A percentile compares a stretch with the other conserved stretches of the same genome.
Evolutionary conservation across 2,329 filamentous ascomycete species (phyloP).

Genomic region (Aspergillus viridinutans): DNA sequence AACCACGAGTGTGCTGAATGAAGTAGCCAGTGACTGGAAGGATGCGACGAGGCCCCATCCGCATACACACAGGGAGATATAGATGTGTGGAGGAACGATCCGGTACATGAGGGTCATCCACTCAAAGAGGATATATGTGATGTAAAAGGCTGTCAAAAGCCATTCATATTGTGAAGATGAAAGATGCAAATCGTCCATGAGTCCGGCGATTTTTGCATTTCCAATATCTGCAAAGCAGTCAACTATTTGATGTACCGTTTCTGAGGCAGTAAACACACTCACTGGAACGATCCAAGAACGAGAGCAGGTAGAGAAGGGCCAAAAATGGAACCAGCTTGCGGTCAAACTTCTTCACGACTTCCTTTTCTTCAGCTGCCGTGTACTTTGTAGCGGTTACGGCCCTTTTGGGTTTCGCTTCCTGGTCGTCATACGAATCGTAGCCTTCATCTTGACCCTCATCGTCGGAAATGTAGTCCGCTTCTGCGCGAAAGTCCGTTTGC

Average conservation of each 20-base stretch:
- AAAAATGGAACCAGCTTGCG: constrained; percentile 73
- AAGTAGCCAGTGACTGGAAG: constrained; percentile 64
- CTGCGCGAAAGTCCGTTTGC: constrained; percentile 31
- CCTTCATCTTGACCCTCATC: constrained; percentile 18
- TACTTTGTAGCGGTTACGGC: constrained; percentile 29
- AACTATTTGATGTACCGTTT: background rate
- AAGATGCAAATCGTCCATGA: constrained; percentile 52
- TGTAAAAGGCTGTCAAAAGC: constrained; percentile 60
- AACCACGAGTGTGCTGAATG: constrained; percentile 53
- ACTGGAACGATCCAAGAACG: constrained; percentile 84
- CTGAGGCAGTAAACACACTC: constrained; percentile 26
- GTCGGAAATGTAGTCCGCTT: constrained; percentile 18
- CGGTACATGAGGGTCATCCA: constrained; percentile 64
- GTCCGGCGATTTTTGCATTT: constrained; percentile 59
- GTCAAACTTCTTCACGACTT: constrained; percentile 72
- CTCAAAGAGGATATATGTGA: constrained; percentile 61
- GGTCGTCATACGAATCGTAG: constrained; percentile 26
- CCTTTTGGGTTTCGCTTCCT: constrained; percentile 11
- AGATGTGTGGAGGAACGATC: constrained; percentile 57
- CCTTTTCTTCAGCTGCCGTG: constrained; percentile 63
- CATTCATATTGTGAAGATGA: constrained; percentile 56
- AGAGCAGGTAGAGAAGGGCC: constrained; percentile 75
- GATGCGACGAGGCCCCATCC: constrained; percentile 78
- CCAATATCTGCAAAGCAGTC: constrained; percentile 47
- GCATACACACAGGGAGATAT: constrained; percentile 59